Evolutionary conservation across 176 grass and related monocot genomes (phyloP).

Genomic region (Hordeum marinum): DNA sequence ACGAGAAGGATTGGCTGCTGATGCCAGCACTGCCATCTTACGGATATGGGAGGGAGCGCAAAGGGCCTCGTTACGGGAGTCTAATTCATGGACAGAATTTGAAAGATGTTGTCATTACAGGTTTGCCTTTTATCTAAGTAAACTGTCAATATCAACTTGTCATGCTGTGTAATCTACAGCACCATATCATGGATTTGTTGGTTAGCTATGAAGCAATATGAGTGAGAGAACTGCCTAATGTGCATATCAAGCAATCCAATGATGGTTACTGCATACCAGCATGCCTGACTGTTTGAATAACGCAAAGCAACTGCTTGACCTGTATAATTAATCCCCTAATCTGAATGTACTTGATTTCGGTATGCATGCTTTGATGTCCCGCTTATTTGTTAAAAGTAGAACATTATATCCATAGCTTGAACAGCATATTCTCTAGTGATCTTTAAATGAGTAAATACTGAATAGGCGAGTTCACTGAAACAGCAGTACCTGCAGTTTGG

Average conservation of each 20-base stretch:
- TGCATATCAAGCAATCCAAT: not conserved
- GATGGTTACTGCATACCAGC: not conserved
- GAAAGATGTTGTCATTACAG: conserved; percentile 85
- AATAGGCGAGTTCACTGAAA: not conserved
- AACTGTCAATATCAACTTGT: not conserved
- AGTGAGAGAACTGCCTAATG: not conserved
- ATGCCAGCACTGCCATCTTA: conserved; percentile 87
- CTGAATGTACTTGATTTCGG: not conserved
- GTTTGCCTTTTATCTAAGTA: conserved; percentile 31
- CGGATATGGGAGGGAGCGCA: conserved; percentile 84
- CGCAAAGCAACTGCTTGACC: not conserved
- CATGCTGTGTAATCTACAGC: not conserved
- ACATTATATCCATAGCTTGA: not conserved
- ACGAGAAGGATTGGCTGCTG: conserved; percentile 77
- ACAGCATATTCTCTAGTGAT: not conserved
- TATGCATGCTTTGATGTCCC: not conserved
- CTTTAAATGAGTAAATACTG: not conserved
- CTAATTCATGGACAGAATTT: conserved; percentile 96
- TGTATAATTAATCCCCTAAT: not conserved
- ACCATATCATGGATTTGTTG: not conserved
- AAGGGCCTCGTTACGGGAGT: conserved; percentile 83
- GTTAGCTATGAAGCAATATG: conserved; percentile 3
- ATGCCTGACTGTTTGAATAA: not conserved
- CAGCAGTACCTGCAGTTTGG: not conserved
- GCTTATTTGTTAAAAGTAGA: not conserved